Evolutionary conservation across 73 alveolate species (phyloP).

Genomic region (Breviolum minutum): DNA sequence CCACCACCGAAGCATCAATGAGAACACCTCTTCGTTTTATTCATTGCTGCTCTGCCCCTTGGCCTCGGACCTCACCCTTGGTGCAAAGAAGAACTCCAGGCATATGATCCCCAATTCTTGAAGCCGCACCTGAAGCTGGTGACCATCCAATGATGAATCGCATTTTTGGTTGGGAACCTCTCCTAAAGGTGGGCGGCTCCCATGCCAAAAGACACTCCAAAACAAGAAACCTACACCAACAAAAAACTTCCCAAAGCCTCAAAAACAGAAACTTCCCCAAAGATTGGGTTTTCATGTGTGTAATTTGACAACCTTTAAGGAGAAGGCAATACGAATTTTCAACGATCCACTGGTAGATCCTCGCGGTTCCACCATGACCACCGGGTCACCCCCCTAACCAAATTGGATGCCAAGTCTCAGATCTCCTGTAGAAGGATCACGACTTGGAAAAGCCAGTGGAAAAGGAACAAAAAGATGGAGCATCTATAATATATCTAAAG

Average conservation of each 20-base stretch:
- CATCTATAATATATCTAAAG: background rate
- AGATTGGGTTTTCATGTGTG: no score
- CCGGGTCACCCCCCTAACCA: no score
- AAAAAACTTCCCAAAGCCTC: no score
- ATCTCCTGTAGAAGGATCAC: background rate
- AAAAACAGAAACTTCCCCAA: no score
- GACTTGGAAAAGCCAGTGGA: background rate
- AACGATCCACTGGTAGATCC: no score
- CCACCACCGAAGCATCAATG: background rate
- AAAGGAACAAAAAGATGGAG: background rate
- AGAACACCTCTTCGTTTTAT: background rate
- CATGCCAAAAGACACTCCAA: background rate
- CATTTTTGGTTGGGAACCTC: background rate
- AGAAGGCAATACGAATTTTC: no score
- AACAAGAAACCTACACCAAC: no score
- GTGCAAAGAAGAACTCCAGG: conserved; percentile 65
- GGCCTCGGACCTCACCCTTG: conserved; percentile 52
- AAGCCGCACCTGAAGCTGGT: conserved; percentile 40
- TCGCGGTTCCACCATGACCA: no score
- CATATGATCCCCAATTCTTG: conserved; percentile 70
- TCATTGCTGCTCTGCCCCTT: background rate
- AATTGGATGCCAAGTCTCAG: background rate
- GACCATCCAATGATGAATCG: background rate
- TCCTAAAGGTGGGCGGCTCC: background rate
- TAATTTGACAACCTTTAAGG: no score